phyloP scores from a whole-genome alignment of 2,329 filamentous ascomycete genomes.

The Calonectria naviculata region DNA sequence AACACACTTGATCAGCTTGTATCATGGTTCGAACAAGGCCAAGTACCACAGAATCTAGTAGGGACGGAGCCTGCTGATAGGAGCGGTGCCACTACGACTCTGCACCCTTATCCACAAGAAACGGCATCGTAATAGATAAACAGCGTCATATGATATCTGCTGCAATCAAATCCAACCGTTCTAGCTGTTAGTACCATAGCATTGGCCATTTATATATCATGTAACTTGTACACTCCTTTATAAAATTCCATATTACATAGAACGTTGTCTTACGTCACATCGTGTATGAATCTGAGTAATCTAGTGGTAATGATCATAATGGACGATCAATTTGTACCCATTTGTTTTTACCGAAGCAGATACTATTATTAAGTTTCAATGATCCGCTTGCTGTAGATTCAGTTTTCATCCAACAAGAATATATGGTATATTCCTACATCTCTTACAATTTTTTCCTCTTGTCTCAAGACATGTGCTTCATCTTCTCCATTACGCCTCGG shows the following conservation, averaged over 20 bases:
- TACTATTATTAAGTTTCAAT: no score
- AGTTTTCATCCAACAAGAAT: no score
- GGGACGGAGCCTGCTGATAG: slow-evolving; percentile 3
- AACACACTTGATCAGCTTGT: neutral
- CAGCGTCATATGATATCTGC: neutral
- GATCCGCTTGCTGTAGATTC: no score
- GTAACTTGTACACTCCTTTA: no score
- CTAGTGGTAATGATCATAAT: no score
- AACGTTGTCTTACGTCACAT: no score
- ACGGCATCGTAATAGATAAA: neutral
- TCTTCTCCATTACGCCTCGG: slow-evolving; percentile 15
- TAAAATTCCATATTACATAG: no score
- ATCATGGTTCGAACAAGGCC: neutral
- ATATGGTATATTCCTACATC: no score
- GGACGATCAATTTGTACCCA: no score
- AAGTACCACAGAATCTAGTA: neutral
- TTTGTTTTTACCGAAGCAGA: no score
- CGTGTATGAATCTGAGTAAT: no score
- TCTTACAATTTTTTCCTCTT: neutral
- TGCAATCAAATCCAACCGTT: neutral
- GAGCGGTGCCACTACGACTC: neutral
- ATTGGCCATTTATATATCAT: no score
- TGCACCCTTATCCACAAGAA: neutral
- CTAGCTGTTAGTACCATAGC: neutral
- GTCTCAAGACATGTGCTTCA: neutral